Base-by-base conservation (phyloP, 169 alveolate species). In the Plasmodium relictum region DNA sequence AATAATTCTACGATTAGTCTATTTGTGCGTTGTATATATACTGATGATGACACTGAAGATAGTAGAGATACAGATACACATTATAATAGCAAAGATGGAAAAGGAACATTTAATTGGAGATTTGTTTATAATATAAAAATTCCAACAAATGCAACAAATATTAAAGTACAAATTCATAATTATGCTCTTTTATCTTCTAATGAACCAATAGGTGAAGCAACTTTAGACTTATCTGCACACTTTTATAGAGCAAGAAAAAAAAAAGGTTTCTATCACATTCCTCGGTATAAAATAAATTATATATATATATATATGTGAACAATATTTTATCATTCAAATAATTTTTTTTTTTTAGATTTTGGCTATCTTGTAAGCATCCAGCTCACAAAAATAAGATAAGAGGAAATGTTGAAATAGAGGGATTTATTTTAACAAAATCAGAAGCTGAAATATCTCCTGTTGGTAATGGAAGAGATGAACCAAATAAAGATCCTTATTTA, bases 381-480 rank as follows among this genome's bases (percentile, higher is more conserved):
- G 92, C 98, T 56, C 90, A 94, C 92, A 93, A 92, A 31, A 88
- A 93, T 52, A 89, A 95, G 80, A 86, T 93, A 2, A 95, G 97
- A 20, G 98, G 98, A 7, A 94, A 95, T 44, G 93, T 96, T 8
- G 98, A 96, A 88, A 73, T 95, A 41, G 98, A 96, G 74, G 94
- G 95, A 66, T 78, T 96, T 39, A 95, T 96, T 12, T 74, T 96
- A 45, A 93, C 97, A 10, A 96, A 92, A 14, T 50, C 88, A 10
- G 98, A 96, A 48, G 97, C 98, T 9, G 96, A 95, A 50, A 59
- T 92, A 2, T 91, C 91, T 22, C 97, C 98, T 5, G 98, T 96
- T 10, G 98, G 98, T 24, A 94, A 94, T 78, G 98, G 98, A 16
- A 70, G 98, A 45, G 98, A 96, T 44, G 97, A 95, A 68, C 98